Evolutionary conservation across 2,329 filamentous ascomycete species (phyloP).

Genomic region (Colletotrichum spinosum): DNA sequence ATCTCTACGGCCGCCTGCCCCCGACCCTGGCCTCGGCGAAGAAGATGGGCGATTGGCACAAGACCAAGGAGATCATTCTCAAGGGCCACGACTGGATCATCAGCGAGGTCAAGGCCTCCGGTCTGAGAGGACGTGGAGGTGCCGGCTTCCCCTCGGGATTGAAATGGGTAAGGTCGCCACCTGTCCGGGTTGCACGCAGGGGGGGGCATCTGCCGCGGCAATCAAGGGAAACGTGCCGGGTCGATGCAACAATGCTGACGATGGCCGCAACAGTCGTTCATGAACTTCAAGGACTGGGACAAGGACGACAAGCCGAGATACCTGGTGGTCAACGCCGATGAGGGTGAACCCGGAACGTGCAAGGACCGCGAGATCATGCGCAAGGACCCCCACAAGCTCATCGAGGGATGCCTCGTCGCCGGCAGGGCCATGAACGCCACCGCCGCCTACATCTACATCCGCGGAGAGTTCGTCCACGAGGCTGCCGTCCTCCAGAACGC

Average conservation of each 20-base stretch:
- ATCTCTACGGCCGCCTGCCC: constrained; percentile 93
- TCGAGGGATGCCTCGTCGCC: constrained; percentile 96
- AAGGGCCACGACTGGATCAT: constrained; percentile 99
- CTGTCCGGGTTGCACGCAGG: background rate
- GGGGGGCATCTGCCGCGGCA: constrained; percentile 11
- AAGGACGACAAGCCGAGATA: constrained; percentile 97
- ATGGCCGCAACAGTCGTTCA: constrained; percentile 79
- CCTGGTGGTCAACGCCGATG: constrained; percentile 97
- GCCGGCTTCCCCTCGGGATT: constrained; percentile 97
- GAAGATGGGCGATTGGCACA: constrained; percentile 99
- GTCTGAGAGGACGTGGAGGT: constrained; percentile 93
- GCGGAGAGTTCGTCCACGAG: constrained; percentile 97
- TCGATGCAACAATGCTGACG: constrained; percentile 3
- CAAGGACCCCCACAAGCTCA: constrained; percentile 98
- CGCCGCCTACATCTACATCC: constrained; percentile 99
- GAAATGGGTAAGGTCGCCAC: constrained; percentile 85
- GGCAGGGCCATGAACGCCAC: constrained; percentile 99
- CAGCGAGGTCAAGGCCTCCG: constrained; percentile 95
- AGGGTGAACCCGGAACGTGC: constrained; percentile 98
- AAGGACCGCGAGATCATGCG: constrained; percentile 99
- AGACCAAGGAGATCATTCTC: constrained; percentile 97
- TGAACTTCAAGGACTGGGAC: constrained; percentile 99
- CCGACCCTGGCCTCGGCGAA: constrained; percentile 92
- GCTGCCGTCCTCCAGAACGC: constrained; percentile 92
- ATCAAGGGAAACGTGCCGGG: constrained; percentile 20